phyloP scores from a whole-genome alignment of 2,329 filamentous ascomycete genomes.

The Sclerotinia minor region DNA sequence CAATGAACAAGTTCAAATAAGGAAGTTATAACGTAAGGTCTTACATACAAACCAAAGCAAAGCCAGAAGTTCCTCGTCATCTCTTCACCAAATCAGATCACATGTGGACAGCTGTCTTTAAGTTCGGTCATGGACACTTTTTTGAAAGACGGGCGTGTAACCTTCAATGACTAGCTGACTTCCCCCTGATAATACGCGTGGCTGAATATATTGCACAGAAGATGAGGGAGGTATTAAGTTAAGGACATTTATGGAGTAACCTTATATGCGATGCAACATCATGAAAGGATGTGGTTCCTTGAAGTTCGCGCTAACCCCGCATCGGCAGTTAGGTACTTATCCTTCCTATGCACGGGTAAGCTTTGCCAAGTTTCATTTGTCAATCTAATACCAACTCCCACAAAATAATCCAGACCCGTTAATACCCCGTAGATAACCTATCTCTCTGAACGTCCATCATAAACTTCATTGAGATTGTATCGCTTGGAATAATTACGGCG shows the following conservation, averaged over 20 bases:
- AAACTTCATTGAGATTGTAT: not conserved
- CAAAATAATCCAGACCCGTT: not conserved
- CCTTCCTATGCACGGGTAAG: not conserved
- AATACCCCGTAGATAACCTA: not conserved
- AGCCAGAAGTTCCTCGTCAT: not conserved
- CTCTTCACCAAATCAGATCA: not conserved
- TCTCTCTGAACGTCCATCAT: not conserved
- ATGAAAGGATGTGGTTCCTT: constrained; percentile 7
- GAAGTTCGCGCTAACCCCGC: not conserved
- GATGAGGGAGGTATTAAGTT: not conserved
- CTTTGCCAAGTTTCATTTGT: not conserved
- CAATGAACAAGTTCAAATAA: not conserved
- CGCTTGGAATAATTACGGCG: not conserved
- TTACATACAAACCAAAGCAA: not conserved
- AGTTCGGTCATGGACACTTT: not conserved
- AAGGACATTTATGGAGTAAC: not conserved
- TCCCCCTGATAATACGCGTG: not conserved
- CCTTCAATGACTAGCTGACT: constrained; percentile 2
- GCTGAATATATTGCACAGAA: not conserved
- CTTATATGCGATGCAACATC: not conserved
- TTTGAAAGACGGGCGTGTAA: not conserved
- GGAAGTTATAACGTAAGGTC: not conserved
- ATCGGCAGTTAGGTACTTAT: constrained; percentile 4
- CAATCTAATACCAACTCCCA: not conserved
- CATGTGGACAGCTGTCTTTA: not conserved